Evolutionary conservation across 495 filamentous ascomycete genomes (phyloP), one percentile per base, ranked within the genome.

Genomic region (Penicillium coffeae): DNA sequence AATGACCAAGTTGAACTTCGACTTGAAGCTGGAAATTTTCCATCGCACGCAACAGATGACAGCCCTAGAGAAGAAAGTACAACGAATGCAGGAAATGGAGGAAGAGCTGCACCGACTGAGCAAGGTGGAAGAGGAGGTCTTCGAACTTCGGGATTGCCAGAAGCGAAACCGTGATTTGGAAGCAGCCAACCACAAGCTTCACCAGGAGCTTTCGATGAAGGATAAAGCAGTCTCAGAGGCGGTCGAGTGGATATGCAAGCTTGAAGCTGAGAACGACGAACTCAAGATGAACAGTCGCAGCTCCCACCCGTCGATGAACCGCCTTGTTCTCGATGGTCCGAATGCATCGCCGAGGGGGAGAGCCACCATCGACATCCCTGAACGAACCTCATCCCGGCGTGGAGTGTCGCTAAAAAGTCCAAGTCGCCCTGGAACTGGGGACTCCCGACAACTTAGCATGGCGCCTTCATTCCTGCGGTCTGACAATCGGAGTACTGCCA

Each of bases 1-100:
- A 39, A 69, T 95, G 38, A 84, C 85, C 59, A 94, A 94, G 58
- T 80, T 92, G 59, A 93, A 95, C 56, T 96, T 95, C 59, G 87
- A 91, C 59, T 73, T 96, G 47, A 95, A 95, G 64, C 72, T 95
- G 39, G 87, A 92, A 51, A 73, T 95, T 1, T 87, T 80, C 56
- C 87, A 95, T 53, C 77, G 85, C 14, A 63, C 72, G 9, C 73
- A 85, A 40, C 81, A 88, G 25, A 74, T 88, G 51, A 67, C 75
- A 13, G 69, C 73, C n/a, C 43, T 90, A 45, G 85, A 90, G 62
- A 78, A 83, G 41, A 89, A 85, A 55, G 63, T 82, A 21, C 83
- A 80, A 8, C 84, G 84, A 40, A 78, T 89, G 37, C 70, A 86
- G 22, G 82, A 86, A 48, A 64, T 89, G 41, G 77, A 83, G 42